Conservation (phyloP, 2,329 filamentous ascomycete genomes). For the Cordyceps fumosorosea region DNA sequence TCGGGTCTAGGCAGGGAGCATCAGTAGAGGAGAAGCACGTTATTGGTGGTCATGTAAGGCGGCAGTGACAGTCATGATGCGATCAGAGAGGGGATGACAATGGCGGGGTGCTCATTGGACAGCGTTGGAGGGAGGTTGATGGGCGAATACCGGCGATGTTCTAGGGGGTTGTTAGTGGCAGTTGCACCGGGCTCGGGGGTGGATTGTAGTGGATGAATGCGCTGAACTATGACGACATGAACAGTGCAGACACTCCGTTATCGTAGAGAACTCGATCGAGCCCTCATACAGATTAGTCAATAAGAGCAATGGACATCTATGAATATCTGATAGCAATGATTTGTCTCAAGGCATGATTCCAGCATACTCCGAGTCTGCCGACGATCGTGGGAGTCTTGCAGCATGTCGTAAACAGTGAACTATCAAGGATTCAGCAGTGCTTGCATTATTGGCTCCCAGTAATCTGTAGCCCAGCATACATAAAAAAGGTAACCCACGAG, state of each 20-base stretch:
- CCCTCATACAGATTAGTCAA: no score
- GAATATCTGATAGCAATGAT: no score
- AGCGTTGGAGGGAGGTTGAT: not conserved
- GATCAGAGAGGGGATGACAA: constrained; percentile 6
- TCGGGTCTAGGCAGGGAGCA: not conserved
- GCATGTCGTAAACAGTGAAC: not conserved
- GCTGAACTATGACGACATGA: constrained; percentile 2
- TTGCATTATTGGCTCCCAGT: no score
- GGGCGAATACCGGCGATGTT: not conserved
- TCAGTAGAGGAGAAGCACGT: not conserved
- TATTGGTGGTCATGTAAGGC: not conserved
- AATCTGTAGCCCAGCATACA: no score
- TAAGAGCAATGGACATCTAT: no score
- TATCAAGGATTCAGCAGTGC: no score
- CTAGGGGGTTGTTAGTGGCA: not conserved
- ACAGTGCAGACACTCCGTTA: not conserved
- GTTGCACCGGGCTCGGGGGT: not conserved
- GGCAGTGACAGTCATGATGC: constrained; percentile 4
- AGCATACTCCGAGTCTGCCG: not conserved
- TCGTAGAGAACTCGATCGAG: no score
- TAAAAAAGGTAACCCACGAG: no score
- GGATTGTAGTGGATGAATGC: not conserved
- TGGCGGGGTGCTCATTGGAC: constrained; percentile 7
- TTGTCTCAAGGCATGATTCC: not conserved
- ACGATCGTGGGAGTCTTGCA: not conserved